Base-by-base conservation (phyloP, 2,329 filamentous ascomycete genomes). In the Microdochium nivale region DNA sequence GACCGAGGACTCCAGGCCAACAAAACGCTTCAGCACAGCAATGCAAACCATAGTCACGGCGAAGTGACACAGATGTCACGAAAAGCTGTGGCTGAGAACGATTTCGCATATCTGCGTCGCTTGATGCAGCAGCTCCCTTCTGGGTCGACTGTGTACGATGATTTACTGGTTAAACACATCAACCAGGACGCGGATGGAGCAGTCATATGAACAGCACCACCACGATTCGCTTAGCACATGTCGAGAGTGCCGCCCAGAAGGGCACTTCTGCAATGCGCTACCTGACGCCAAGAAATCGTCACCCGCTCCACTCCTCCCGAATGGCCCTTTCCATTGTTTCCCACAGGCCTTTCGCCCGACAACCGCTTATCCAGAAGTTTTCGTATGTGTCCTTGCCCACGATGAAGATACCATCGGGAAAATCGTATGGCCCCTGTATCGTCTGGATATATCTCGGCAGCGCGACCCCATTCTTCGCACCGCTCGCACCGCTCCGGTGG, bases 101-200 rank as follows among this genome's bases (percentile, higher is more conserved):
- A 73, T 21, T 53, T 74, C 27, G 51, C 59, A 7, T 72, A 71
- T 52, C 53, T 73, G 23, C 58, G 69, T 2, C 54, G 56, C 16
- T 58, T 73, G 2, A 73, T 74, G 33, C 55, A 61, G 3, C 59
- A 67, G 47, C 52, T 74, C 3, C 71, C 71, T 0, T 69, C 69
- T 0, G 71, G 70, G 0, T 55, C 57, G 7, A 58, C 62, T 5
- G 67, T 68, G 1, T 74, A 73, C 51, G 64, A 70, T 16, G 63
- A 65, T 16, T 54, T 74, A 7, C 46, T 74, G 47, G 62, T 67
- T 24, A 73, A 71, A 50, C 71, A 74, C 40, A 44, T 44, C 40
- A 44, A 13, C 19, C 40, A 44, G 13, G 40, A 44, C 19, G 21
- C 24, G 65, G 40, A 21, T 13, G 40, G 40, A 10, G 40, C n/a